Evolutionary conservation across 1,284 basidiomycete genomes (phyloP).

Genomic region (Sporisorium sorghi): DNA sequence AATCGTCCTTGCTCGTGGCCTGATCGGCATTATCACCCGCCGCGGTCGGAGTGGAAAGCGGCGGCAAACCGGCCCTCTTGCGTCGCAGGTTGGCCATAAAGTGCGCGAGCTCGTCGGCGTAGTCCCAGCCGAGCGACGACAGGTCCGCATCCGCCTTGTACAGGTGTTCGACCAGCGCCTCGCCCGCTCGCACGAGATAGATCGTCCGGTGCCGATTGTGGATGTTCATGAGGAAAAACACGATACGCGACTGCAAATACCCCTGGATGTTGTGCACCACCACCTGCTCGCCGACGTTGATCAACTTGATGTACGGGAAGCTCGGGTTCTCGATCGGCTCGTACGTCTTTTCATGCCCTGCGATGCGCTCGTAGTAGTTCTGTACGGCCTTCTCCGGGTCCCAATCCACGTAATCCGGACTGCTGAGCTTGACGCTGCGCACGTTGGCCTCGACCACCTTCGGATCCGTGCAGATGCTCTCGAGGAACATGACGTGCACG

Average conservation of each 20-base stretch:
- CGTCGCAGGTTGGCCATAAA: conserved; percentile 64
- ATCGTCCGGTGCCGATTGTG: conserved; percentile 88
- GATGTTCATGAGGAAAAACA: conserved; percentile 98
- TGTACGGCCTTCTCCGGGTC: conserved; percentile 88
- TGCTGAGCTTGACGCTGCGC: conserved; percentile 95
- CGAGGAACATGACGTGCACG: conserved; percentile 90
- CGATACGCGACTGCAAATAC: conserved; percentile 85
- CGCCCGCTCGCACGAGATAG: conserved; percentile 71
- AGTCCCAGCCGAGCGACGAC: conserved; percentile 93
- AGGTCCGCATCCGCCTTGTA: conserved; percentile 98
- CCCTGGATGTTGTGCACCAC: conserved; percentile 82
- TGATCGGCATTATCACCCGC: neutral
- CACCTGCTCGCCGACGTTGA: conserved; percentile 79
- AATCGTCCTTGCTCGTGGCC: conserved; percentile 28
- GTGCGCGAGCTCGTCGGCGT: conserved; percentile 76
- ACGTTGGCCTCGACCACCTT: conserved; percentile 91
- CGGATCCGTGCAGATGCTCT: conserved; percentile 76
- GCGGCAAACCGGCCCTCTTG: conserved; percentile 33
- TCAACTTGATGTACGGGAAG: conserved; percentile 91
- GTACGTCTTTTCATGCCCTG: conserved; percentile 86
- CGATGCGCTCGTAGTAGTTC: conserved; percentile 91
- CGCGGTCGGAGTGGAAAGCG: conserved; percentile 13
- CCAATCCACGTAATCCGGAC: conserved; percentile 88
- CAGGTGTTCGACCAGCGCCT: conserved; percentile 88
- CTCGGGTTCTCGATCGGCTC: conserved; percentile 81